Conservation (phyloP, 192 early-diverging fungal species). For the Funneliformis geosporum region DNA sequence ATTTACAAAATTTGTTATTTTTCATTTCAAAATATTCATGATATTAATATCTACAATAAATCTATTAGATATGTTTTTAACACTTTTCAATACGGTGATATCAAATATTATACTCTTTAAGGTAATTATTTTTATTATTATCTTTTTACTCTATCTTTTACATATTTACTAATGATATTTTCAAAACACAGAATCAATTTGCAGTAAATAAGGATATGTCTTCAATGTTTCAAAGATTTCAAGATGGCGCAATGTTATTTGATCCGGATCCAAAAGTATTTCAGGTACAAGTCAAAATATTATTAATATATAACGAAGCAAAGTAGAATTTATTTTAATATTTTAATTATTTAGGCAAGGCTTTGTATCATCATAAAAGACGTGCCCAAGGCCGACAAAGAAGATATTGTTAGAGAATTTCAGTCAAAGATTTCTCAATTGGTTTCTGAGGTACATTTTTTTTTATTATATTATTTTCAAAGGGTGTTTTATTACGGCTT, state of each 20-base stretch:
- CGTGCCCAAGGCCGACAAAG: slow-evolving; percentile 4
- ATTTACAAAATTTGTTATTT: not conserved
- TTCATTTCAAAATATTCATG: too few species aligned
- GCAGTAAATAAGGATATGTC: slow-evolving; percentile 33
- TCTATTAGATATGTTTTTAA: slow-evolving; percentile 2
- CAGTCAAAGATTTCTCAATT: not conserved
- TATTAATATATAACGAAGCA: not conserved
- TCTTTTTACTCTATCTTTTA: not conserved
- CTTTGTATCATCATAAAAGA: slow-evolving; percentile 32
- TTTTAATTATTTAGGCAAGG: slow-evolving; percentile 2
- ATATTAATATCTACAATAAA: too few species aligned
- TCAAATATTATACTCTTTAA: slow-evolving; percentile 21
- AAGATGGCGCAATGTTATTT: slow-evolving; percentile 20
- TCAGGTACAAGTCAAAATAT: not conserved
- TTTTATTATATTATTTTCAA: not conserved
- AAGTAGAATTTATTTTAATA: not conserved
- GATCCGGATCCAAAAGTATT: slow-evolving; percentile 16
- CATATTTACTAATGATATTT: not conserved
- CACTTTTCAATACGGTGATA: slow-evolving; percentile 15
- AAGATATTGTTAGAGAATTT: slow-evolving; percentile 26
- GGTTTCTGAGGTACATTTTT: slow-evolving; percentile 3
- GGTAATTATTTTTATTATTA: not conserved
- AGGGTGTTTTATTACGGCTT: not conserved
- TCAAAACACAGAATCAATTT: slow-evolving; percentile 24
- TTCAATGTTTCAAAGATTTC: slow-evolving; percentile 35